A percentile compares a stretch with the other conserved stretches of the same genome.
phyloP scores from a whole-genome alignment of 306 rosid species.

The Corylus americana region DNA sequence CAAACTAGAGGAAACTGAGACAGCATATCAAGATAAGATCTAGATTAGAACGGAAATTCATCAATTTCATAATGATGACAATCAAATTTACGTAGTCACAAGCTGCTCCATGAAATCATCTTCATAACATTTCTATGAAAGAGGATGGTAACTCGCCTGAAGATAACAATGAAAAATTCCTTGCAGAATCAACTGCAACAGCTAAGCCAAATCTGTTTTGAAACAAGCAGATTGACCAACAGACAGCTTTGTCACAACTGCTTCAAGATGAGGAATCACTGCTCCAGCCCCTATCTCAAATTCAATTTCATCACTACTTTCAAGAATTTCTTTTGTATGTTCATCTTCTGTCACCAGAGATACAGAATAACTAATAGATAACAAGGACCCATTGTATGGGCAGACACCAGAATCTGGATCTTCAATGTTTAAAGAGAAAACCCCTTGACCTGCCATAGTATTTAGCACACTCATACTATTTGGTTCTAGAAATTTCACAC shows the following conservation, averaged over 20 bases:
- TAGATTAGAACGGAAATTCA: not conserved
- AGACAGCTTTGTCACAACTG: slow-evolving; percentile 69
- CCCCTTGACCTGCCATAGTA: slow-evolving; percentile 27
- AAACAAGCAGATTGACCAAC: slow-evolving; percentile 79
- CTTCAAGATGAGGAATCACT: slow-evolving; percentile 60
- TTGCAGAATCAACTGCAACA: slow-evolving; percentile 57
- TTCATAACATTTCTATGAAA: slow-evolving; percentile 18
- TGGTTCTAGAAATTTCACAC: slow-evolving; percentile 32
- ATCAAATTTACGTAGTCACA: slow-evolving; percentile 5
- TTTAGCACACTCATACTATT: slow-evolving; percentile 27
- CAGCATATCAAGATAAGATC: not conserved
- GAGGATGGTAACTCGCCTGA: slow-evolving; percentile 68
- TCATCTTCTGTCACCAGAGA: slow-evolving; percentile 51
- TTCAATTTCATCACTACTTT: slow-evolving; percentile 71
- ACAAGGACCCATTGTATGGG: slow-evolving; percentile 73
- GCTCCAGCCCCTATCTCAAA: slow-evolving; percentile 85
- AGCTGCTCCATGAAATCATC: slow-evolving; percentile 10
- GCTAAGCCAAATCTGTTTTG: slow-evolving; percentile 55
- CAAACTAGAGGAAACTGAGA: not conserved
- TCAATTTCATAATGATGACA: not conserved
- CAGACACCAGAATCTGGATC: slow-evolving; percentile 79
- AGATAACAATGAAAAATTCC: slow-evolving; percentile 51
- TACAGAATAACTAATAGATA: slow-evolving; percentile 63
- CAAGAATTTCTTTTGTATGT: slow-evolving; percentile 55
- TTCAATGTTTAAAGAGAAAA: slow-evolving; percentile 43